Conservation (phyloP, 495 filamentous ascomycete genomes). For the Penicillium herquei region DNA sequence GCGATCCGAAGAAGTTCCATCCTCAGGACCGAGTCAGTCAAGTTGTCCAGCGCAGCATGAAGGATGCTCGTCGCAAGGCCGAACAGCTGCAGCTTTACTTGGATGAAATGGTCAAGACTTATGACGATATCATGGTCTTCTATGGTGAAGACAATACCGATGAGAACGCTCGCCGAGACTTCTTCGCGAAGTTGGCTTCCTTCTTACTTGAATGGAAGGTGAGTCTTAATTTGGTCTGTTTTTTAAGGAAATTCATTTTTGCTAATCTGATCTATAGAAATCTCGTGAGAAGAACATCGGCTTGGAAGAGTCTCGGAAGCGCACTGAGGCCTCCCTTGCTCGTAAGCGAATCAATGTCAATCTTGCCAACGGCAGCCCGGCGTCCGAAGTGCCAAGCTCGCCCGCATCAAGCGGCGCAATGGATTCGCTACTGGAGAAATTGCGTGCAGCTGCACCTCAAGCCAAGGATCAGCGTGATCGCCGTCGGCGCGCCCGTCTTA, state of each 20-base stretch:
- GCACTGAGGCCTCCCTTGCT: constrained; percentile 86
- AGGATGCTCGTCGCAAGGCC: constrained; percentile 92
- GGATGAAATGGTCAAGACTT: constrained; percentile 86
- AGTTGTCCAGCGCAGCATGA: constrained; percentile 90
- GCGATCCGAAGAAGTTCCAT: constrained; percentile 96
- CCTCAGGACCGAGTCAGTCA: constrained; percentile 93
- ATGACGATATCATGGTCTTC: constrained; percentile 94
- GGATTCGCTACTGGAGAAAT: constrained; percentile 94
- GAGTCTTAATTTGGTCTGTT: constrained; percentile 21
- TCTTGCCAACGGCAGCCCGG: constrained; percentile 43
- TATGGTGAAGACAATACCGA: constrained; percentile 93
- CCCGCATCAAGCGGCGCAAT: constrained; percentile 87
- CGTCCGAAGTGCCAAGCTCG: constrained; percentile 52
- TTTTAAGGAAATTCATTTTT: constrained; percentile 28
- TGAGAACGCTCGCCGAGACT: constrained; percentile 91
- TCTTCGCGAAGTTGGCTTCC: constrained; percentile 90
- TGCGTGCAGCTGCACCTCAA: constrained; percentile 90
- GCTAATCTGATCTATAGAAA: constrained; percentile 51
- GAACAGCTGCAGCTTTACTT: constrained; percentile 94
- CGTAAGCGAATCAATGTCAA: constrained; percentile 75
- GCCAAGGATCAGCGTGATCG: constrained; percentile 82
- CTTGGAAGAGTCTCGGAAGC: constrained; percentile 76
- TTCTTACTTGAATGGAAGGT: constrained; percentile 94
- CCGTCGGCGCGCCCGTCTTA: constrained; percentile 79
- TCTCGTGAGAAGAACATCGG: constrained; percentile 86